These are phyloP conservation scores for Zanthoxylum bungeanum DNA, from an alignment of 345 rosid genomes.

Conservation along the genomic window DNA sequence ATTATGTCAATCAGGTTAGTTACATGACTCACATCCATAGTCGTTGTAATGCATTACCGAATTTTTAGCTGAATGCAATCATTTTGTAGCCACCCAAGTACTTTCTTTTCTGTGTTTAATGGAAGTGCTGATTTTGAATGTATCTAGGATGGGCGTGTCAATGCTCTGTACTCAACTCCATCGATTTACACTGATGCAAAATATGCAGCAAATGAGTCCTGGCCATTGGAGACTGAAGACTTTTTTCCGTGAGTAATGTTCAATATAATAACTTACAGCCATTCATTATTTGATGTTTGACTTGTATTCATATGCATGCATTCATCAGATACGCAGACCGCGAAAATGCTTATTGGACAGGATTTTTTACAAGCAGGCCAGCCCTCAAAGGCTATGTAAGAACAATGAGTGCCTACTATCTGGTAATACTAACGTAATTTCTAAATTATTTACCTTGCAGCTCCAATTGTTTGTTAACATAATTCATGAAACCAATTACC, in stretches of 20 bases:
- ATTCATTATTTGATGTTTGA: conserved; percentile 1
- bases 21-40: background rate
- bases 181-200: conserved; percentile 55
- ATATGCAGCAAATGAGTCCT: conserved; percentile 37
- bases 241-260: conserved; percentile 45
- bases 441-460: background rate
- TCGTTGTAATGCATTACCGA: background rate
- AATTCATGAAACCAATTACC: too few relatives aligned
- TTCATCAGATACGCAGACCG: conserved; percentile 46
- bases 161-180: conserved; percentile 57
- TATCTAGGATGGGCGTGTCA: conserved; percentile 53
- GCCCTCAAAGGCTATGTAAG: conserved; percentile 46
- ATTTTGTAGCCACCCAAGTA: background rate
- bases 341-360: conserved; percentile 55
- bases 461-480: too few relatives aligned
- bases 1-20: conserved; percentile 41
- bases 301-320: background rate
- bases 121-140: conserved; percentile 12
- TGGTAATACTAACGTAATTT: conserved; percentile 27
- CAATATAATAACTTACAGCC: background rate
- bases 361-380: conserved; percentile 54
- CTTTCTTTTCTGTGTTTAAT: conserved; percentile 9
- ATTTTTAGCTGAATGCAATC: background rate
- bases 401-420: conserved; percentile 42
- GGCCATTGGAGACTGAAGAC: conserved; percentile 54